Base-by-base conservation (phyloP, 768 basidiomycete species). In the Xerocomus brunneocitrinus region DNA sequence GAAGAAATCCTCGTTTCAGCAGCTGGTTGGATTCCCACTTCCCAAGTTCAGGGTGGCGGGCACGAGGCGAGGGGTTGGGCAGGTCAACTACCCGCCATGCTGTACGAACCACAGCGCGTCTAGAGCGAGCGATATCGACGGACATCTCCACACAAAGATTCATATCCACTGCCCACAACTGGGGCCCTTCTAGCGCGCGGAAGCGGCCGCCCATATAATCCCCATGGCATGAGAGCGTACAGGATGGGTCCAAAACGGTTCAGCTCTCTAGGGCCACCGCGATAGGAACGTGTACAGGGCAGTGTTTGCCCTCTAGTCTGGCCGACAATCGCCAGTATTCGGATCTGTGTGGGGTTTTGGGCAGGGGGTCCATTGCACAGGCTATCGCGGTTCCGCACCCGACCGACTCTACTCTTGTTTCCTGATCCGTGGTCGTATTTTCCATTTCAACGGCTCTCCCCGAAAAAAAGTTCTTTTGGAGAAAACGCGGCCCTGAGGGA, bases 251-350 rank as follows among this genome's bases (percentile, higher is more conserved):
- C 19, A 19, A 19, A 31, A 31, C 32, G 32, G 32, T 19, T 4
- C 10, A 34, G 32, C 32, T 34, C 32, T 34, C 32, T 34, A 36
- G 10, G 35, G 56, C 34, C 47, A 52, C 55, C 38, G 42, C 10
- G 10, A 38, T 24, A 4, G 8, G n/a, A 22, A 40, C 36, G n/a
- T 19, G 22, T 24, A 7, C 39, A 22, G 39, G 39, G 8, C 22
- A 24, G n/a, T 9, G 19, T 12, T 19, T 19, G 19, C 19, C 19
- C 19, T 19, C 19, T 19, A 19, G 9, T 32, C 31, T 4, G 3
- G 19, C 53, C 56, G 65, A 67, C 53, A 65, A 65, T 66, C 64
- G 65, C 63, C 58, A 53, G 62, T 49, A 56, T 42, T 35, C 62
- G 58, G 64, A 67, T 67, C 65, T 62, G 55, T 57, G 54, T 28